Percentiles rank a stretch among this genome's conserved stretches.
These are phyloP conservation scores for Pseudocercospora pini-densiflorae DNA, from an alignment of 2,329 filamentous ascomycete species.

Conservation along the genomic window DNA sequence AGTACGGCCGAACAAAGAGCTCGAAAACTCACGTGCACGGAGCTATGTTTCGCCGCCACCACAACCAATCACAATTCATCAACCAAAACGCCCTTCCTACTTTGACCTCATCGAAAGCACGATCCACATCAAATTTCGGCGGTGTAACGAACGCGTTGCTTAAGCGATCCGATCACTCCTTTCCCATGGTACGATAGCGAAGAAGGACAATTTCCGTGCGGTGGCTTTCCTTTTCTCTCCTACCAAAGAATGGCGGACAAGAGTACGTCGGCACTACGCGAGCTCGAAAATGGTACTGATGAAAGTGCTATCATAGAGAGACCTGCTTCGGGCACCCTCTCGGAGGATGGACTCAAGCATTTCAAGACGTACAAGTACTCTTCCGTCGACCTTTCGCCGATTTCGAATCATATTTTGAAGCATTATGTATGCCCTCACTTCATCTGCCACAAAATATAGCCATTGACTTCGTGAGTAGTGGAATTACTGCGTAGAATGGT, in stretches of 20 bases:
- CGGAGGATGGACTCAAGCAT: conserved; percentile 87
- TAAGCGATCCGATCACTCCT: background rate
- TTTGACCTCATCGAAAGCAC: conserved; percentile 2
- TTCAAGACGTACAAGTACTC: conserved; percentile 98
- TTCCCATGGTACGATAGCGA: conserved; percentile 3
- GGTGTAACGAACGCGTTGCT: conserved; percentile 4
- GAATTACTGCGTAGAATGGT: conserved; percentile 90
- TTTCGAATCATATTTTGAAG: conserved; percentile 90
- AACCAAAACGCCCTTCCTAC: background rate
- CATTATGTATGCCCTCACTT: conserved; percentile 85
- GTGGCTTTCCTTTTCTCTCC: background rate
- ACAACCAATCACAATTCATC: background rate
- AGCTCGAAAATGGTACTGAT: conserved; percentile 5
- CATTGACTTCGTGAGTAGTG: conserved; percentile 63
- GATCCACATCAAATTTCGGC: conserved; percentile 8
- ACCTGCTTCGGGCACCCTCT: conserved; percentile 53
- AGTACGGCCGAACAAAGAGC: background rate
- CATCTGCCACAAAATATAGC: too few species aligned
- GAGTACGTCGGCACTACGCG: conserved; percentile 1
- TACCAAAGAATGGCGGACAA: conserved; percentile 6
- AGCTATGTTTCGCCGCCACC: background rate
- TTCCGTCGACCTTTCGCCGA: conserved; percentile 90
- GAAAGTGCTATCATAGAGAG: conserved; percentile 12
- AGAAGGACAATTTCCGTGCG: background rate
- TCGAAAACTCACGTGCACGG: background rate